Evolutionary conservation across 176 grass and related monocot genomes (phyloP).

Genomic region (Oryza glaberrima): DNA sequence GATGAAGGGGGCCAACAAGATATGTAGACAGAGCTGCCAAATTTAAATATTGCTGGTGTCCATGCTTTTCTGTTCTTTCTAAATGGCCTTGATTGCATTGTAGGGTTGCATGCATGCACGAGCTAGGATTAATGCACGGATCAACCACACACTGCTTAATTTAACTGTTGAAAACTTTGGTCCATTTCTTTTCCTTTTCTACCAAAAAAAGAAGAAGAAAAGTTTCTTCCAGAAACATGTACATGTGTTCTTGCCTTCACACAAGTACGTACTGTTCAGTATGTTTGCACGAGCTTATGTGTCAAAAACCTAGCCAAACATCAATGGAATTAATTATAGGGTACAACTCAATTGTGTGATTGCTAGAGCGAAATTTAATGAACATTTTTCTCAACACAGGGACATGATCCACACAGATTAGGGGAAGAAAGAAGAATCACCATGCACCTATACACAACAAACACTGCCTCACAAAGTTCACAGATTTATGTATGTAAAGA

Average conservation of each 20-base stretch:
- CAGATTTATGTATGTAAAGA: constrained; percentile 51
- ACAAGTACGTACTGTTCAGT: neutral
- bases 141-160: neutral
- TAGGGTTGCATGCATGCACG: neutral
- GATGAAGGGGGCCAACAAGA: constrained; percentile 20
- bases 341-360: neutral
- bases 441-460: constrained; percentile 51
- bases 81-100: constrained; percentile 45
- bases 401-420: constrained; percentile 32
- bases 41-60: constrained; percentile 36
- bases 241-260: neutral
- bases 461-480: constrained; percentile 45
- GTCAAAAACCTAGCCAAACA: neutral
- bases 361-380: neutral
- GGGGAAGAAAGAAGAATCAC: constrained; percentile 25
- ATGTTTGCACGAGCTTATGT: neutral
- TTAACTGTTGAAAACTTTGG: neutral
- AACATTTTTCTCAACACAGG: neutral
- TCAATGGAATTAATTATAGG: neutral
- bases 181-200: neutral
- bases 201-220: too few species aligned
- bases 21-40: constrained; percentile 37
- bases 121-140: constrained; percentile 5
- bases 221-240: neutral
- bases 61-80: constrained; percentile 41